Base-by-base conservation (phyloP, 2,329 filamentous ascomycete genomes). In the Calonectria ilicicola region DNA sequence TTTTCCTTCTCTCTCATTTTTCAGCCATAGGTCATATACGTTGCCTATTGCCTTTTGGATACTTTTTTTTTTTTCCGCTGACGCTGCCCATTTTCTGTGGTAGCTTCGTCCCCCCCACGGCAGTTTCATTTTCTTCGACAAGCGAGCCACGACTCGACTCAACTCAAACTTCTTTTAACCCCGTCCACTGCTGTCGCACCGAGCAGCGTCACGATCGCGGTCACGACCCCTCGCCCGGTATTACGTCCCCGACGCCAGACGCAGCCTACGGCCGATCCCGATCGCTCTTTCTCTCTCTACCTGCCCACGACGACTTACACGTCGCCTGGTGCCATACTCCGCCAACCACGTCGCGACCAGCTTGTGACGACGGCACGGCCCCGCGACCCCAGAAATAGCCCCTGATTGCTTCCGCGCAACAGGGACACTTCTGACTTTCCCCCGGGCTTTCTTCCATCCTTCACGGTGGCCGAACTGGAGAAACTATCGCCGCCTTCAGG, bases 1-100 rank as follows among this genome's bases (percentile, higher is more conserved):
- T 72, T 78, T 64, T 78, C 70, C 40, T 65, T 67, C 73, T 67
- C 63, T 65, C 71, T 53, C 70, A 74, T 70, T 69, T 29, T 63
- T 40, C 14, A 17, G 5, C 56, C 72, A 70, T 46, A 56, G 47
- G 65, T 67, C 74, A 71, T 72, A 72, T 64, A 63, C 19, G 40
- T 62, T 44, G 38, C 58, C 40, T 62, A 44, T 63, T 63, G 38
- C 12, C 35, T 60, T 60, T 60, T 27, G 32, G 29, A 60, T 60
- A 60, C 53, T 15, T 38, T 58, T 58, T 60, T 58, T 60, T 47
- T 47, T 53, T 67, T 47, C 56, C 26, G 21, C 15, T 63, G 66
- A 46, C 56, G 46, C 66, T 46, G 38, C 38, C 29, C 38, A 17
- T 35, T 35, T 46, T 64, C 35, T 53, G 29, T 69, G 46, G 66